Evolutionary conservation across 306 rosid species (phyloP).

Genomic region (Casuarina glauca): DNA sequence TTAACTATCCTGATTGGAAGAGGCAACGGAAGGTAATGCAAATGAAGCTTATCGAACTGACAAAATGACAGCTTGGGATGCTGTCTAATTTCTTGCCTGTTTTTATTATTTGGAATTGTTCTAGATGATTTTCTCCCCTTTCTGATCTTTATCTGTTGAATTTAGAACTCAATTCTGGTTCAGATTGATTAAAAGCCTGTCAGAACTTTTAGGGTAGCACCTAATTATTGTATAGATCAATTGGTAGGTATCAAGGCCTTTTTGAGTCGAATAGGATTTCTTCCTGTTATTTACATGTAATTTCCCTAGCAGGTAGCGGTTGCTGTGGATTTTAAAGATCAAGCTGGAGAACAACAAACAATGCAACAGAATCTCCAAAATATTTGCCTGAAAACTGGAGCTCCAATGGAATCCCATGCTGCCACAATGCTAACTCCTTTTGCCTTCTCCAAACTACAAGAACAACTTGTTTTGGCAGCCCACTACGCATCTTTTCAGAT

Average conservation of each 20-base stretch:
- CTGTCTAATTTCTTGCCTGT: not conserved
- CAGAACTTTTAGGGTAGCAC: not conserved
- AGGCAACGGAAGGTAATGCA: too few species aligned
- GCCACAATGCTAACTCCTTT: slow-evolving; percentile 82
- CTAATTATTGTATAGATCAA: not conserved
- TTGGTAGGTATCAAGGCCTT: not conserved
- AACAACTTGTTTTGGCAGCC: slow-evolving; percentile 95
- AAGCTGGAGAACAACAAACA: slow-evolving; percentile 95
- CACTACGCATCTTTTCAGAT: slow-evolving; percentile 89
- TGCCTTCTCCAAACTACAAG: slow-evolving; percentile 94
- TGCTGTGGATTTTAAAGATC: slow-evolving; percentile 95
- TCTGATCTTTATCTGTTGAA: not conserved
- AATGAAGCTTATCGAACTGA: not conserved
- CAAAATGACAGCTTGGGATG: not conserved
- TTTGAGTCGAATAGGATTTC: not conserved
- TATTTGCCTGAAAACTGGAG: slow-evolving; percentile 93
- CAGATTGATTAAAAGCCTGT: not conserved
- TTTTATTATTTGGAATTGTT: not conserved
- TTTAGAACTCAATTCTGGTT: too few species aligned
- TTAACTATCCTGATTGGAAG: too few species aligned
- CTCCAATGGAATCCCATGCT: slow-evolving; percentile 98
- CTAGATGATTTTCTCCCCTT: not conserved
- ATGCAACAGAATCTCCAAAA: slow-evolving; percentile 99
- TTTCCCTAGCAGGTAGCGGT: slow-evolving; percentile 74
- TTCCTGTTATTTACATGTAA: slow-evolving; percentile 21